phyloP scores from a whole-genome alignment of 2,329 filamentous ascomycete species.

The Colletotrichum australisinense region DNA sequence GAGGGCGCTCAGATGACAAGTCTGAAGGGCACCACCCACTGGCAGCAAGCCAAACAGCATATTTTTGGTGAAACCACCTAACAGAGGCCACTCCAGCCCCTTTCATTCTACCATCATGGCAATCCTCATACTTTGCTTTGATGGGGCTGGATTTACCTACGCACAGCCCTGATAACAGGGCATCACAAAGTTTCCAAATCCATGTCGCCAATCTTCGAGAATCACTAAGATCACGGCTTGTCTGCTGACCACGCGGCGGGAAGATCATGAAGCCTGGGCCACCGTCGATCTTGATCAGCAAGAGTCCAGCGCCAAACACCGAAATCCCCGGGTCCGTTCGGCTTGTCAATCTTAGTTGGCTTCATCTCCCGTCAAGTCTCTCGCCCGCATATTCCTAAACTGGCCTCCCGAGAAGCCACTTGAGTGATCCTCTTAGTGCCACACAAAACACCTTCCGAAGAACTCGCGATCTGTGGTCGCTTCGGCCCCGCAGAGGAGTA shows the following conservation, averaged over 20 bases:
- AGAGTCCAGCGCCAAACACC: neutral
- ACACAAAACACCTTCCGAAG: neutral
- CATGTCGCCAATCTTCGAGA: slow-evolving; percentile 15
- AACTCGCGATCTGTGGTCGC: neutral
- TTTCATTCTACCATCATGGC: slow-evolving; percentile 13
- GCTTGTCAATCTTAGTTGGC: slow-evolving; percentile 18
- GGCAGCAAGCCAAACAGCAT: slow-evolving; percentile 8
- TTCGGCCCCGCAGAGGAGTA: neutral
- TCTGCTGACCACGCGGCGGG: slow-evolving; percentile 20
- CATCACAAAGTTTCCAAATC: neutral
- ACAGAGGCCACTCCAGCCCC: slow-evolving; percentile 9
- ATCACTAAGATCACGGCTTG: neutral
- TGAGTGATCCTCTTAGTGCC: neutral
- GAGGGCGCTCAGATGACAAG: slow-evolving; percentile 28
- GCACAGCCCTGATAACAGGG: neutral
- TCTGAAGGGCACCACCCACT: neutral
- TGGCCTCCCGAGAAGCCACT: neutral
- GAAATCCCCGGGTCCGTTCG: slow-evolving; percentile 2
- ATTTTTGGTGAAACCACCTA: slow-evolving; percentile 30
- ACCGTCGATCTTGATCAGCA: slow-evolving; percentile 18
- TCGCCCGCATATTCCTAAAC: neutral
- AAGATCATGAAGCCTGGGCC: slow-evolving; percentile 19
- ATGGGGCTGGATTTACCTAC: neutral
- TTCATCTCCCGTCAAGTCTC: neutral
- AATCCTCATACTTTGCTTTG: neutral